These are phyloP conservation scores for Termitomyces titanicus DNA, from an alignment of 768 basidiomycete species.

Conservation along the genomic window DNA sequence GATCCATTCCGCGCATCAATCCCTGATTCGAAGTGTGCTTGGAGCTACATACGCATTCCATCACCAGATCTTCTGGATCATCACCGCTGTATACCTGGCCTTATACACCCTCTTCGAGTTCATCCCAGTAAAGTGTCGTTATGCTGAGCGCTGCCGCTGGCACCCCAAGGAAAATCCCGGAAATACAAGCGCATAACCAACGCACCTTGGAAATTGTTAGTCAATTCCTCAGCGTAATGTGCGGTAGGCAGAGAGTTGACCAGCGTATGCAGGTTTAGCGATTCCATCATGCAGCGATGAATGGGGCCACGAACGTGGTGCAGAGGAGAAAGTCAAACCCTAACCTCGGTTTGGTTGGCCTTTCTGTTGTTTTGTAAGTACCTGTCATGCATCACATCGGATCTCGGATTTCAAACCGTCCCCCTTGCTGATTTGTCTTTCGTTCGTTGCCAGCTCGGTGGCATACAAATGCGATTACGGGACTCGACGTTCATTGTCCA, in stretches of 20 bases:
- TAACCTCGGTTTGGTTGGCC: too few relatives aligned
- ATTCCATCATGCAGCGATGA: slow-evolving; percentile 51
- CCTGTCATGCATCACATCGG: too few relatives aligned
- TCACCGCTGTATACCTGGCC: slow-evolving; percentile 72
- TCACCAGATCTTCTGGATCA: too few relatives aligned
- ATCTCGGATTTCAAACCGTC: too few relatives aligned
- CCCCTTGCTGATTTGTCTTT: too few relatives aligned
- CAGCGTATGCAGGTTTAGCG: slow-evolving; percentile 76
- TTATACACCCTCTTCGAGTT: slow-evolving; percentile 80
- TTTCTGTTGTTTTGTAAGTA: too few relatives aligned
- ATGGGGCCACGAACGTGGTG: slow-evolving; percentile 38
- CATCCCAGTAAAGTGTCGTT: slow-evolving; percentile 77
- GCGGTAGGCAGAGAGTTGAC: slow-evolving; percentile 69
- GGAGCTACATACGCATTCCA: slow-evolving; percentile 31
- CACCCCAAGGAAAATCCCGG: slow-evolving; percentile 20
- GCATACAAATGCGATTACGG: too few relatives aligned
- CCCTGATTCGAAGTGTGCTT: slow-evolving; percentile 54
- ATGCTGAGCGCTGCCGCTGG: slow-evolving; percentile 83
- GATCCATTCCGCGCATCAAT: slow-evolving; percentile 46
- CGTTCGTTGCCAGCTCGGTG: too few relatives aligned
- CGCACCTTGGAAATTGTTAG: slow-evolving; percentile 79
- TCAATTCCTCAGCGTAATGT: slow-evolving; percentile 77
- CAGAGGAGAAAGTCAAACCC: slow-evolving; percentile 8
- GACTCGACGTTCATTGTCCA: too few relatives aligned
- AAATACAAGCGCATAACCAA: neutral